Evolutionary conservation across 2,329 filamentous ascomycete species (phyloP).

Genomic region (Venturia aucupariae): DNA sequence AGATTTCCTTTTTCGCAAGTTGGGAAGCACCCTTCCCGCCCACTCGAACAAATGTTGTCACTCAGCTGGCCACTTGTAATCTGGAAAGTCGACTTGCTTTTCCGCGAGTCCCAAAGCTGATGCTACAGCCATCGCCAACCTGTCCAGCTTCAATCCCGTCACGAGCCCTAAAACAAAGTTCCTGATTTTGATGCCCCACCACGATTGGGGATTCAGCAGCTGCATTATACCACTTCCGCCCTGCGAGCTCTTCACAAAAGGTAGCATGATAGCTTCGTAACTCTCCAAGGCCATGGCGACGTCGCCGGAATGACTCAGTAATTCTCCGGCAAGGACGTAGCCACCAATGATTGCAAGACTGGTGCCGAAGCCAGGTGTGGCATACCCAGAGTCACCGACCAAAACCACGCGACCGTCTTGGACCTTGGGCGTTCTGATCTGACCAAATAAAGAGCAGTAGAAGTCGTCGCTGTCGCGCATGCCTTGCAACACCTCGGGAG

Average conservation of each 20-base stretch:
- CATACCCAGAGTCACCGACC: constrained; percentile 29
- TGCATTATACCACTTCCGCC: constrained; percentile 9
- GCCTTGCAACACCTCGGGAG: constrained; percentile 9
- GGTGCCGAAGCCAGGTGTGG: constrained; percentile 22
- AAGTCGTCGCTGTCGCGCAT: constrained; percentile 14
- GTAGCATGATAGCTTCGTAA: constrained; percentile 11
- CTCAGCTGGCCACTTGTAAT: constrained; percentile 5
- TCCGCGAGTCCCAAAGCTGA: neutral
- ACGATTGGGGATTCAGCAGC: constrained; percentile 3
- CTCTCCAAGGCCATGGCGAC: neutral
- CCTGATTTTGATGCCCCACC: constrained; percentile 6
- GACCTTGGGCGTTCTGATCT: constrained; percentile 12
- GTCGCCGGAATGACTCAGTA: neutral
- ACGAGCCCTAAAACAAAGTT: neutral
- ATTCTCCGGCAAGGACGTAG: constrained; percentile 13
- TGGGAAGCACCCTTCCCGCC: too few species aligned
- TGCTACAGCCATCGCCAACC: neutral
- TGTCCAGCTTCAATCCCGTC: neutral
- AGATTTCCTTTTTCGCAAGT: too few species aligned
- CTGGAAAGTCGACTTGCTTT: constrained; percentile 1
- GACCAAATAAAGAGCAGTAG: constrained; percentile 11
- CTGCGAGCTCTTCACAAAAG: constrained; percentile 5
- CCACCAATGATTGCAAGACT: constrained; percentile 11
- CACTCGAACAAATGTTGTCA: neutral
- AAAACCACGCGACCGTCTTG: constrained; percentile 1